Evolutionary conservation across 139 green algal genomes (phyloP).

Genomic region (Dunaliella primolecta): DNA sequence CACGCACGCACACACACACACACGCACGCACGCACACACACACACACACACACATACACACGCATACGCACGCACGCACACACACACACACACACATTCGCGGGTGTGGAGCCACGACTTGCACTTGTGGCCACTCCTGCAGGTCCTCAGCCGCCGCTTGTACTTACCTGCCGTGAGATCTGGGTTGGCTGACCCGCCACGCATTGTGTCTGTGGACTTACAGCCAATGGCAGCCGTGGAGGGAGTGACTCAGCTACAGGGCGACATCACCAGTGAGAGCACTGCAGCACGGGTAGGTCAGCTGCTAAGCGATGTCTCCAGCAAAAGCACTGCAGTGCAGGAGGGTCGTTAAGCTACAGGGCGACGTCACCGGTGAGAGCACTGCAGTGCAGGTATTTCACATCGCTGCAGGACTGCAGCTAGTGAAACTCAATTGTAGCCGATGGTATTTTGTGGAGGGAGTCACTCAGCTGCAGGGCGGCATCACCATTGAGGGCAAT

Average conservation of each 20-base stretch:
- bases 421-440: no score
- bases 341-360: slow-evolving; percentile 89
- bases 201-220: slow-evolving; percentile 95
- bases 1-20: neutral
- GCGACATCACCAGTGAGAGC: slow-evolving; percentile 84
- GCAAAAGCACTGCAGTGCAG: neutral
- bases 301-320: neutral
- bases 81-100: neutral
- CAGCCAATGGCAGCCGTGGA: slow-evolving; percentile 98
- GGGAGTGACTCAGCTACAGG: slow-evolving; percentile 90
- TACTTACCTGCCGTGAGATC: slow-evolving; percentile 80
- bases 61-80: neutral
- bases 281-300: slow-evolving; percentile 26
- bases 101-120: no score
- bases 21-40: neutral
- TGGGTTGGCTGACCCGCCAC: slow-evolving; percentile 53
- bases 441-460: no score
- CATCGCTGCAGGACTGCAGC: no score
- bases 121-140: slow-evolving; percentile 11
- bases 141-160: slow-evolving; percentile 82
- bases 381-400: slow-evolving; percentile 33
- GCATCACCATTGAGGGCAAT: no score
- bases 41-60: neutral
- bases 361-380: slow-evolving; percentile 83
- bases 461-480: no score